phyloP scores from a whole-genome alignment of 225 moss, liverwort and hornwort genomes.

The Takakia lepidozioides region DNA sequence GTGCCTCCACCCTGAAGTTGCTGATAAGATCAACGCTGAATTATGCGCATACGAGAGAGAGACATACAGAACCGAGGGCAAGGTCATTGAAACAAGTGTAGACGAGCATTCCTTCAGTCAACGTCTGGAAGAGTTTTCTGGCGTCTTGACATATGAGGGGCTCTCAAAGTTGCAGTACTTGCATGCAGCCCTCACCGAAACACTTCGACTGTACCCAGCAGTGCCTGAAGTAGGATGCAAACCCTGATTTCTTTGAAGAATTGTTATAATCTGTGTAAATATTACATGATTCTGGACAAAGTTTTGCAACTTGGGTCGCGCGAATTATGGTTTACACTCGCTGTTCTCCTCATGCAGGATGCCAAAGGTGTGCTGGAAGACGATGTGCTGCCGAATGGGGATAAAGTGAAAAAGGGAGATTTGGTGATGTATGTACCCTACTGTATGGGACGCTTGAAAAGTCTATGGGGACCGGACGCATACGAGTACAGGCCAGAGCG shows the following conservation, averaged over 20 bases:
- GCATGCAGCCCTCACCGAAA: not conserved
- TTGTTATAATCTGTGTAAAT: too few species aligned
- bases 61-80: not conserved
- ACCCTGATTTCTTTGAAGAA: too few species aligned
- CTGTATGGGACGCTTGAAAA: not conserved
- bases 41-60: not conserved
- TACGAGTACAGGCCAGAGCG: slow-evolving; percentile 4
- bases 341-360: too few species aligned
- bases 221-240: too few species aligned
- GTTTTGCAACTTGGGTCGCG: too few species aligned
- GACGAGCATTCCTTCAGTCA: not conserved
- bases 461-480: slow-evolving; percentile 1
- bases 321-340: too few species aligned
- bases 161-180: not conserved
- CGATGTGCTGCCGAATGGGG: slow-evolving; percentile 1
- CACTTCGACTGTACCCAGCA: not conserved
- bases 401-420: not conserved
- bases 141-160: not conserved
- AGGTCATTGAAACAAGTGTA: not conserved
- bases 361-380: slow-evolving; percentile 2
- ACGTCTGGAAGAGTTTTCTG: not conserved
- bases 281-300: too few species aligned
- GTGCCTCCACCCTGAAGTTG: not conserved
- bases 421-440: slow-evolving; percentile 3
- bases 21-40: not conserved